Evolutionary conservation across 805 yeast species (phyloP), one percentile per base, ranked within the genome.

Genomic region (Isabelozyma gotoi): DNA sequence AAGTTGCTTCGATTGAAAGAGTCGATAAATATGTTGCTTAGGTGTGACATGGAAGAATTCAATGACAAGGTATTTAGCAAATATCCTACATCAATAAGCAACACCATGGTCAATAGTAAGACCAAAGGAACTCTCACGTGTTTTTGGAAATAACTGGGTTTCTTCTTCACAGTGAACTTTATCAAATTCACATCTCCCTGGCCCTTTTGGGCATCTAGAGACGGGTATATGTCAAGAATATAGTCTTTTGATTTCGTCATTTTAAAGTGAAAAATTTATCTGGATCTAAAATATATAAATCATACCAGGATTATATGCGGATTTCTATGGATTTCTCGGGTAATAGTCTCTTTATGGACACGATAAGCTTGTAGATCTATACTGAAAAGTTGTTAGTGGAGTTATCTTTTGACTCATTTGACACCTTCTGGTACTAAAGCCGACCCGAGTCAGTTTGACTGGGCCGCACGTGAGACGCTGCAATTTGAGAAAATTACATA

Each of bases 161-260:
- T 29, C 16, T 39, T 42, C 33, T 50, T 47, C 27, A 56, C 56
- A 3, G 54, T 43, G 39, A 49, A 56, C 10, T 44, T 45, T 8
- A 49, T 49, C 38, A 51, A 41, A 39, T 50, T 54, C 31, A 33
- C 41, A 33, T 39, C 33, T 8, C 31, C 15, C 12, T 11, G 7
- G 11, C 16, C 20, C 6, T 11, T 16, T 8, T 49, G 43, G 6
- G 37, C 46, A 27, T 39, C 55, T 5, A n/a, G 29, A 10, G 4
- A 3, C 27, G 63, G 65, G 15, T 48, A 46, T 31, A 63, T 55
- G 36, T 62, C 66, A 35, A 67, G 54, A 14, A 48, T 41, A 45
- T 57, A 65, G 42, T 63, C 58, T 45, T 67, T 66, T 24, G 55
- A 39, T 7, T 64, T 59, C 32, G 68, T 59, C 71, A 65, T 63